Conservation (phyloP, 2,329 filamentous ascomycete species). For the Claviceps arundinis region DNA sequence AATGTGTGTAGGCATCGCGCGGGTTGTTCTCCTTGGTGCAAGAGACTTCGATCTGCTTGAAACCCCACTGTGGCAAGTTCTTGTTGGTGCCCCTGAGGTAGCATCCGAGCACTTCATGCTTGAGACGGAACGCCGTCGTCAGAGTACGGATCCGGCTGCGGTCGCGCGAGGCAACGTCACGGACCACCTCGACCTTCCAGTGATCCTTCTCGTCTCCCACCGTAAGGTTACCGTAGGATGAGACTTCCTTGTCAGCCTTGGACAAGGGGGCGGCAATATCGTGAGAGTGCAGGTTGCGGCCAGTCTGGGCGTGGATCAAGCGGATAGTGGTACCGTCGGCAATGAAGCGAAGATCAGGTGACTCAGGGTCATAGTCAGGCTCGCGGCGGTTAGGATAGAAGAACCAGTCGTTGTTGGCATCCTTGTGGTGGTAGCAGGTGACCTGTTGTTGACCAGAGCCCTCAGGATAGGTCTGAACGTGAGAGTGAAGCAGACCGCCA, state of each 20-base stretch:
- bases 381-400: constrained; percentile 87
- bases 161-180: constrained; percentile 77
- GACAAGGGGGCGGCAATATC: constrained; percentile 76
- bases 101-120: constrained; percentile 69
- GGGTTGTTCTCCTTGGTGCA: constrained; percentile 90
- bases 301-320: constrained; percentile 86
- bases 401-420: constrained; percentile 99
- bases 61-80: constrained; percentile 97
- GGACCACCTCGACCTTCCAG: constrained; percentile 86
- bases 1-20: constrained; percentile 88
- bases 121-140: constrained; percentile 84
- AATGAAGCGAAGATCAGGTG: constrained; percentile 56
- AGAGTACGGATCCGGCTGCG: constrained; percentile 76
- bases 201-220: constrained; percentile 96
- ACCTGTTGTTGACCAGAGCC: constrained; percentile 91
- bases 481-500: constrained; percentile 88
- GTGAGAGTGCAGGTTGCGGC: constrained; percentile 94
- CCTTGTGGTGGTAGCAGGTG: constrained; percentile 99
- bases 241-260: constrained; percentile 86
- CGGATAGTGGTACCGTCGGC: constrained; percentile 68
- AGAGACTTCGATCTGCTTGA: constrained; percentile 97
- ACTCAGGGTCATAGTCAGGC: constrained; percentile 56
- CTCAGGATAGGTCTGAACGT: constrained; percentile 91
- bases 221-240: constrained; percentile 88
- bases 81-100: constrained; percentile 92